Percentiles rank a stretch among this genome's conserved stretches.
Evolutionary conservation across 768 basidiomycete genomes (phyloP).

Genomic region (Coprinellus aureogranulatus): DNA sequence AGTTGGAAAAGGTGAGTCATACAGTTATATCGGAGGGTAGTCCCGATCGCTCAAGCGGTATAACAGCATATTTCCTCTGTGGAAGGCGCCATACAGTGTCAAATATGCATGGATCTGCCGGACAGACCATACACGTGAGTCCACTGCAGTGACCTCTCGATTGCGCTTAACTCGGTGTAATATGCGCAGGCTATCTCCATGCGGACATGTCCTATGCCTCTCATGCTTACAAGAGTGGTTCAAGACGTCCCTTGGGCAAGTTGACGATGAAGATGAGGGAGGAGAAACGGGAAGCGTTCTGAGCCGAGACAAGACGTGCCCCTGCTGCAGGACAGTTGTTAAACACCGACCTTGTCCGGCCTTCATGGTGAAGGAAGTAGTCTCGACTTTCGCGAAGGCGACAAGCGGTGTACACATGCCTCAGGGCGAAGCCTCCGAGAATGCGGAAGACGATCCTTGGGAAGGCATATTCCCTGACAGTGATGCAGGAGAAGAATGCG

Average conservation of each 20-base stretch:
- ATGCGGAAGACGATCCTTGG: constrained; percentile 61
- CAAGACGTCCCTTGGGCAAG: constrained; percentile 57
- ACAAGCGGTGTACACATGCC: constrained; percentile 36
- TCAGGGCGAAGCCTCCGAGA: not conserved
- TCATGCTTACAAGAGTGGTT: constrained; percentile 77
- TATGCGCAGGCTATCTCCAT: constrained; percentile 58
- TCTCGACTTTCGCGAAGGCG: constrained; percentile 34
- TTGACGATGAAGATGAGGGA: constrained; percentile 36
- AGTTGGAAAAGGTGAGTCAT: constrained; percentile 54
- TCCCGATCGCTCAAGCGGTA: not conserved
- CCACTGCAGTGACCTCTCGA: not conserved
- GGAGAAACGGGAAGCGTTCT: constrained; percentile 47
- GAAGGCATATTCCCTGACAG: constrained; percentile 60
- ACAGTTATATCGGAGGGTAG: not conserved
- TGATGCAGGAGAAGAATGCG: constrained; percentile 39
- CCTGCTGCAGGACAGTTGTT: constrained; percentile 63
- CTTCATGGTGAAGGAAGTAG: constrained; percentile 64
- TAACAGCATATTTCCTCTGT: constrained; percentile 51
- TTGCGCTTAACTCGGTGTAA: constrained; percentile 8
- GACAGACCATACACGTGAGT: constrained; percentile 66
- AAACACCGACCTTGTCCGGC: constrained; percentile 62
- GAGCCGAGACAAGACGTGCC: constrained; percentile 66
- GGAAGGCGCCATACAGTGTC: constrained; percentile 64
- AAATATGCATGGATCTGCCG: constrained; percentile 74
- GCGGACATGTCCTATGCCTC: constrained; percentile 77